Percentiles rank a stretch among this genome's conserved stretches.
Conservation (phyloP, 2,329 filamentous ascomycete species). For the Cladosporium sphaerospermum region DNA sequence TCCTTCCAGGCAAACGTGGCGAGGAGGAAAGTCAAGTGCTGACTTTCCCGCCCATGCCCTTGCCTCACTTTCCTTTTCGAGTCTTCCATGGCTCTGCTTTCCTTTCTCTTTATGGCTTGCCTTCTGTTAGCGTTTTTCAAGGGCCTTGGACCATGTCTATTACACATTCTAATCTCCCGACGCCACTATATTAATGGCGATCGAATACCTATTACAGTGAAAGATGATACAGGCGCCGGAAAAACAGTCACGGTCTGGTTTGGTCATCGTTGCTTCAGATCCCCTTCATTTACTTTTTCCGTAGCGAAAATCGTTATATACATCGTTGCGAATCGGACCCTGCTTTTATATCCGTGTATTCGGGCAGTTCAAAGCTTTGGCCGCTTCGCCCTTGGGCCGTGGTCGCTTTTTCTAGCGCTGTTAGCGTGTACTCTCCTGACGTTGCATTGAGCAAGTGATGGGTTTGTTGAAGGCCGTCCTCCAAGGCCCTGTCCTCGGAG, state of each 20-base stretch:
- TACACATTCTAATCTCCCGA: no score
- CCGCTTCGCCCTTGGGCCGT: neutral
- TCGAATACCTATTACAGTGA: no score
- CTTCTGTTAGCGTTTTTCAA: neutral
- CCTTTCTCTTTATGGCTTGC: neutral
- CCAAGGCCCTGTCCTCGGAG: no score
- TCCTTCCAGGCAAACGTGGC: no score
- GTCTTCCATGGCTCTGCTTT: neutral
- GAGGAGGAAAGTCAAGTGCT: conserved; percentile 1
- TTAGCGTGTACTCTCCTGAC: neutral
- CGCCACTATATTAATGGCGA: no score
- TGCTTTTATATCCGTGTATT: neutral
- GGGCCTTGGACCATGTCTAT: no score
- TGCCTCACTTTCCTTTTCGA: neutral
- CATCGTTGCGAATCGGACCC: neutral
- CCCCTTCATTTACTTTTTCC: neutral
- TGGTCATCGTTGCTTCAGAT: no score
- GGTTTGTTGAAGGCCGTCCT: no score
- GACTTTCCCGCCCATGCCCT: neutral
- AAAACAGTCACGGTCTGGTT: no score
- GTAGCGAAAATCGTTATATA: neutral
- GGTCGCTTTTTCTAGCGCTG: conserved; percentile 6
- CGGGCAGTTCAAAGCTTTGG: neutral
- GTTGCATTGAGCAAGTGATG: neutral
- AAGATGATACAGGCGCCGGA: no score